Base-by-base conservation (phyloP, 228 moss, liverwort and hornwort genomes). In the Sphagnum fallax region DNA sequence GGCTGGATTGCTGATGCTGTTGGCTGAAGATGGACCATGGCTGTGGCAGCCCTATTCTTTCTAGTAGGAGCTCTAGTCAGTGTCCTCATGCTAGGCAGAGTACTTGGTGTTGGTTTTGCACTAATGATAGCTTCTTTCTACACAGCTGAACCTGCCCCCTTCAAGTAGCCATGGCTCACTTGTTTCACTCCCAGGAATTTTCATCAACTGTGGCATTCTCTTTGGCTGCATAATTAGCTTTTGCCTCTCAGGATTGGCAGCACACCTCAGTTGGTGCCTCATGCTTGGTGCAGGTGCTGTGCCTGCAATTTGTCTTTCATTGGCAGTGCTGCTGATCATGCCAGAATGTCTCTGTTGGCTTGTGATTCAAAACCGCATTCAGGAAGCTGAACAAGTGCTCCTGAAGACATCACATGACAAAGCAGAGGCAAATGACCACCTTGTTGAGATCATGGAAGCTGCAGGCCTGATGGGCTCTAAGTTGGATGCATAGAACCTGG, bases 271-370 rank as follows among this genome's bases (percentile, higher is more conserved):
- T 32, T 98, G 97, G 97, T 81, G 97, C 48, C 73, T 98, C 52
- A 98, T 98, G 97, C 85, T 93, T 7, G 93, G 81, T 1, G 75
- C 90, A 4, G 97, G 97, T 70, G 85, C 80, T 16, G 57, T 87
- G 5, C 97, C 97, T 18, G 83, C 97, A 47, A 74, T 91, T 6
- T 63, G 76, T 66, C 58, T 98, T 64, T 84, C 87, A 48, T 75
- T 83, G 61, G 88, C 88, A 5, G 87, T 90, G 6, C 4, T 85
- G 52, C 4, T 93, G 18, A 32, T 32, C 32, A 98, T 98, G 97
- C 93, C 93, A 13, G 97, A 98, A 68, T 98, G 93, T 50, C 97
- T 93, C 52, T 88, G 97, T 53, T 98, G 97, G 97, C 91, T 98
- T 51, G 97, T 98, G 70, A 83, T 83, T 87, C 91, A 91, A 77